Evolutionary conservation across 345 rosid species (phyloP), one percentile per base, ranked within the genome.

Genomic region (Excoecaria cochinchinensis): DNA sequence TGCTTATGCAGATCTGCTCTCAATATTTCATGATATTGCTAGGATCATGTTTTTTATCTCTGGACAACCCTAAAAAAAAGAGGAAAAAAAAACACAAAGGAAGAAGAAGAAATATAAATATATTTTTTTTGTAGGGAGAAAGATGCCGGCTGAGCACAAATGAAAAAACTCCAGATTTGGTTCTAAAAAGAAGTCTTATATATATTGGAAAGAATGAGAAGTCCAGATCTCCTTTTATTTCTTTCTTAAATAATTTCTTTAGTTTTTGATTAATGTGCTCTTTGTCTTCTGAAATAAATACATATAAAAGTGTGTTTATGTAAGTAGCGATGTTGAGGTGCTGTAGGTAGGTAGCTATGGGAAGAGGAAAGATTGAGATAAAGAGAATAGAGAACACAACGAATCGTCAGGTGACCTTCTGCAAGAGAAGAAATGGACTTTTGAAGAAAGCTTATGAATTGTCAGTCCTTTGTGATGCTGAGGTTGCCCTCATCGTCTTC

Each of bases 371-470:
- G 91, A 94, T 94, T 56, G 98, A 91, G 83, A 93, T 93, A 83
- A 93, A 93, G 88, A 89, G 98, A 90, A 91, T 93, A 51, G 98
- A 94, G 84, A 94, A 94, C 89, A 88, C 98, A 0, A 94, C 98
- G 2, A 94, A 88, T 74, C 90, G 98, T 11, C 98, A 94, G 77
- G 98, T 94, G 53, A 94, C 98, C 9, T 94, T 94, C 79, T 94
- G 98, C 89, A 94, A 94, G 90, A 85, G 97, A 67, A 92, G 98
- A 79, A 94, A 91, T 80, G 98, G 98, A 21, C 86, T 93, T 64
- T 58, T 93, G 77, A 93, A 93, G 87, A 93, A 93, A 85, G 97
- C 98, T 58, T 93, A 93, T 74, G 98, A 93, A 70, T 82, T 93
- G 1, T 90, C 98, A 0, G 91, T 93, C 10, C 94, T 93, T 5